phyloP scores from a whole-genome alignment of 2,329 filamentous ascomycete genomes.

The Colletotrichum sansevieriae region DNA sequence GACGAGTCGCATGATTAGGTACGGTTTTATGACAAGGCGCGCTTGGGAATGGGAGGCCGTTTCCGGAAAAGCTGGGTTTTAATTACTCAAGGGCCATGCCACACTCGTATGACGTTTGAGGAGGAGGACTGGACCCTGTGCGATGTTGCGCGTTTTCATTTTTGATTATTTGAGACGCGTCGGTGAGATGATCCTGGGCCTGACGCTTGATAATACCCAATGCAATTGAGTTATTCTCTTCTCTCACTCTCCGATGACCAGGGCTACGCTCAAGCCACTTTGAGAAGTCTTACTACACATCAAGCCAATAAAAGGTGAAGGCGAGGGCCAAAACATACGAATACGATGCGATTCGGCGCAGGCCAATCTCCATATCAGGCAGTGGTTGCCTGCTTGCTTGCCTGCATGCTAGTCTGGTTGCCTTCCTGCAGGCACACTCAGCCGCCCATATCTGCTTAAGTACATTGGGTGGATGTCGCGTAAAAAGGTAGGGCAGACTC shows the following conservation, averaged over 20 bases:
- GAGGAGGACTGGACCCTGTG: too few relatives aligned
- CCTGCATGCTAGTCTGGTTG: slow-evolving; percentile 25
- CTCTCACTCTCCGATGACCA: too few relatives aligned
- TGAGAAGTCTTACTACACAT: too few relatives aligned
- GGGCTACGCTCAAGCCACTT: too few relatives aligned
- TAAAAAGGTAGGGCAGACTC: background rate
- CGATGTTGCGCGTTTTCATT: background rate
- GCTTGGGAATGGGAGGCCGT: background rate
- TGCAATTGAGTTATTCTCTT: slow-evolving; percentile 5
- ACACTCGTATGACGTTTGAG: too few relatives aligned
- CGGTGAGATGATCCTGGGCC: slow-evolving; percentile 12
- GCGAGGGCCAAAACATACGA: background rate
- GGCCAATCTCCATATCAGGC: background rate
- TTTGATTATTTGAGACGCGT: slow-evolving; percentile 1
- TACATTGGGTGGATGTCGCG: background rate
- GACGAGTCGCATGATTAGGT: slow-evolving; percentile 1
- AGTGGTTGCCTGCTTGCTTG: background rate
- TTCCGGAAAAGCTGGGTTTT: too few relatives aligned
- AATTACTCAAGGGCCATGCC: too few relatives aligned
- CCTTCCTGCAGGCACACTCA: slow-evolving; percentile 28
- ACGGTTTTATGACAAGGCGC: background rate
- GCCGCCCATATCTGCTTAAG: background rate
- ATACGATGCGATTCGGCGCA: background rate
- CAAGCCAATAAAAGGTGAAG: too few relatives aligned
- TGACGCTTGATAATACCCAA: slow-evolving; percentile 15